A percentile compares a stretch with the other conserved stretches of the same genome.
Evolutionary conservation across 2,329 filamentous ascomycete genomes (phyloP).

Genomic region (Claviceps paspali): DNA sequence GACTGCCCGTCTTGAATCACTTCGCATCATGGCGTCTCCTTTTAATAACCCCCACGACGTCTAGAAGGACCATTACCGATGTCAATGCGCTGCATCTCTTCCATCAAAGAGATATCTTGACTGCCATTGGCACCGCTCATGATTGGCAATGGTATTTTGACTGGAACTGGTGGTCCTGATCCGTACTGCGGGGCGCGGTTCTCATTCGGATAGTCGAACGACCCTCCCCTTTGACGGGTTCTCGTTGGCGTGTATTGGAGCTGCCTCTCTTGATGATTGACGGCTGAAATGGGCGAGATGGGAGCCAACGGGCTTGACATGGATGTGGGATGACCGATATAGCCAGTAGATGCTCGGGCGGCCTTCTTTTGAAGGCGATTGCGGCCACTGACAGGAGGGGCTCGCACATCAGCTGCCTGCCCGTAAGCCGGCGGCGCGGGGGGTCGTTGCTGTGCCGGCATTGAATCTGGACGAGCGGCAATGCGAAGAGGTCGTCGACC

Average conservation of each 20-base stretch:
- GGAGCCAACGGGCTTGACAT: constrained; percentile 36
- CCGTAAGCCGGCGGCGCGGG: constrained; percentile 13
- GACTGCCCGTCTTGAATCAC: not conserved
- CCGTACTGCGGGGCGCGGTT: constrained; percentile 30
- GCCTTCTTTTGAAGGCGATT: constrained; percentile 52
- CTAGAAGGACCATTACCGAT: constrained; percentile 45
- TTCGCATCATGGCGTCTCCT: too few relatives aligned
- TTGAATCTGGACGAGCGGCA: constrained; percentile 32
- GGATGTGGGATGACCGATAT: constrained; percentile 19
- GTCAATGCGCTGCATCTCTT: constrained; percentile 56
- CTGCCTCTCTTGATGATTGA: constrained; percentile 33
- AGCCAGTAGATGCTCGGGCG: constrained; percentile 27
- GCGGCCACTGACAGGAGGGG: constrained; percentile 26
- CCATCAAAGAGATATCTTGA: constrained; percentile 43
- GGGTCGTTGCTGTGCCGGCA: constrained; percentile 16
- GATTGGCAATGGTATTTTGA: constrained; percentile 48
- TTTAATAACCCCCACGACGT: constrained; percentile 29
- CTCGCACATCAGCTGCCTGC: constrained; percentile 18
- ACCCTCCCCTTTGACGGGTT: constrained; percentile 28
- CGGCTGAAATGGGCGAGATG: constrained; percentile 35
- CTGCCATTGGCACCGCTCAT: constrained; percentile 29
- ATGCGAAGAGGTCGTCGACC: constrained; percentile 38
- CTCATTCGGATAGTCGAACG: constrained; percentile 38
- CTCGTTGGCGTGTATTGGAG: constrained; percentile 18
- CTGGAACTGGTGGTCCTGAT: constrained; percentile 44